Base-by-base conservation (phyloP, 768 basidiomycete species). In the Boletus patriciae region DNA sequence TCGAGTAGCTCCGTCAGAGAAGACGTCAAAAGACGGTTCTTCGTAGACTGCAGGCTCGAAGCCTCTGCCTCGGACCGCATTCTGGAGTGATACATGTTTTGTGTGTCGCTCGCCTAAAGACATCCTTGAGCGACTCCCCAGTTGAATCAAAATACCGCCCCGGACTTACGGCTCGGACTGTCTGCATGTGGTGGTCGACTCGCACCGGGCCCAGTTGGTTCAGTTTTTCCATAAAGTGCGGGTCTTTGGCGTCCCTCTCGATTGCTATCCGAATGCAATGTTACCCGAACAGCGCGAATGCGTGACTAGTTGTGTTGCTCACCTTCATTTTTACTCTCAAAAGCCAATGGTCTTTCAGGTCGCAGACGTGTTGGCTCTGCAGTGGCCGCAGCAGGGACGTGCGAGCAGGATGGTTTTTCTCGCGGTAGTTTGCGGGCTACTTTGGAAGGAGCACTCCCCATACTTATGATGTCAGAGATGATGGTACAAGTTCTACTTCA, bases 361-460 rank as follows among this genome's bases (percentile, higher is more conserved):
- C 63, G 63, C 44, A 52, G 53, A 38, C 43, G 66, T 31, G 42
- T 29, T 40, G 46, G 42, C 42, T 55, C 55, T 43, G 61, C 4
- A 15, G 46, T 37, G 37, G 60, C 42, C 31, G 77, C 70, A 25
- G 77, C 70, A 31, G 78, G 73, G 74, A 25, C 80, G 79, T 10
- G 81, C 75, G 8, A 29, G 50, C 81, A 80, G n/a, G 77, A 62
- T 29, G 81, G 75, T 7, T 74, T 71, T 53, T 77, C 74, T 37
- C 73, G 83, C 12, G 87, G 83, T 19, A 88, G 75, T 62, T 73
- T 81, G 27, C 84, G 79, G 2, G 75, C 73, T 56, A 78, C 76
- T 72, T 86, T 91, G 8, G 88, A 91, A 29, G 83, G 65, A 18
- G 78, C 72, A 47, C 73, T 75, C 12, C 88, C 88, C 88, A 90